Conservation (phyloP, 208 protist genomes). For the Angomonas deanei region DNA sequence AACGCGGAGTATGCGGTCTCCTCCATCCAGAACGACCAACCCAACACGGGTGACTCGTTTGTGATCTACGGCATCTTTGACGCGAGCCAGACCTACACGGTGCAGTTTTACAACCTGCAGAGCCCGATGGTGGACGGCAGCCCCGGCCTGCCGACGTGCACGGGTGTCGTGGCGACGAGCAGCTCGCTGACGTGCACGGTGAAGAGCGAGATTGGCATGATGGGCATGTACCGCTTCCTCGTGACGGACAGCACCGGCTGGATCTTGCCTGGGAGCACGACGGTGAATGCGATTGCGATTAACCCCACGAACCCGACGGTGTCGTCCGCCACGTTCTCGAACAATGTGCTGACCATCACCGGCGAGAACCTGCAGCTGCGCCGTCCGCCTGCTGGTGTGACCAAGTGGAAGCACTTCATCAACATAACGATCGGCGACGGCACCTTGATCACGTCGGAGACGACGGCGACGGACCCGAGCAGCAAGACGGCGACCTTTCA, state of each 20-base stretch:
- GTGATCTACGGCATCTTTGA: conserved; percentile 11
- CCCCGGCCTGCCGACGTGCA: conserved; percentile 10
- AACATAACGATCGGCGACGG: conserved; percentile 9
- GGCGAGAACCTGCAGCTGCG: not conserved
- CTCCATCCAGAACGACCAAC: not conserved
- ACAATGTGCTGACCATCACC: conserved; percentile 7
- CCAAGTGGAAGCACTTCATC: not conserved
- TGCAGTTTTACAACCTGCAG: conserved; percentile 12
- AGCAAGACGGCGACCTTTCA: not conserved
- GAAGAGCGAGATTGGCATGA: not conserved
- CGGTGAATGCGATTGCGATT: not conserved
- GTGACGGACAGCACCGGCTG: conserved; percentile 8
- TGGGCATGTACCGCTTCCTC: conserved; percentile 16
- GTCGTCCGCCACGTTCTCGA: not conserved
- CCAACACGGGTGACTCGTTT: conserved; percentile 8
- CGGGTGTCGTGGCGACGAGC: not conserved
- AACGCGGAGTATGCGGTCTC: not conserved
- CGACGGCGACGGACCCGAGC: not conserved
- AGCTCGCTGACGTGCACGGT: conserved; percentile 12
- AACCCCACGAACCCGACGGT: conserved; percentile 10
- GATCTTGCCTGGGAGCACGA: conserved; percentile 5
- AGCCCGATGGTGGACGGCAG: not conserved
- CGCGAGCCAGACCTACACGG: not conserved
- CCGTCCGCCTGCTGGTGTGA: not conserved
- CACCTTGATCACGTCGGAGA: not conserved